These are phyloP conservation scores for Alternaria gansuensis DNA, from an alignment of 2,329 filamentous ascomycete genomes.

Conservation along the genomic window DNA sequence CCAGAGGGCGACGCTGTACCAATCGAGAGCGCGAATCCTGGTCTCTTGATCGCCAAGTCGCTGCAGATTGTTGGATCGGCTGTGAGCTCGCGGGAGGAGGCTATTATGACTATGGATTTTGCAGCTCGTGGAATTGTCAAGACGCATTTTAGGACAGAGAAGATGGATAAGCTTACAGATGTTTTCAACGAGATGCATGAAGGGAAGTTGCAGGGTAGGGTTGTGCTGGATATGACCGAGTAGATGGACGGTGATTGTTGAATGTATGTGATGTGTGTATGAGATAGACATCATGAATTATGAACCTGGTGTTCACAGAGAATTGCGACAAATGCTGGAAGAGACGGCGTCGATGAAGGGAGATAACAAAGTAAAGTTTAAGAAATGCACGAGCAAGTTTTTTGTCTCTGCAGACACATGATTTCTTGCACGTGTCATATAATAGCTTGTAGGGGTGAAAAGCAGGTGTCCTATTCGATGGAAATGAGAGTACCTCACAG, in stretches of 20 bases:
- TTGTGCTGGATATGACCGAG: conserved; percentile 57
- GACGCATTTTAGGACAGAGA: conserved; percentile 58
- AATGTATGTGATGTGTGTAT: not conserved
- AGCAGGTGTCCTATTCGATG: too few relatives aligned
- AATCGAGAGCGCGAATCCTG: conserved; percentile 55
- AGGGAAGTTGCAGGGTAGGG: conserved; percentile 57
- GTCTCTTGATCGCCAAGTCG: conserved; percentile 55
- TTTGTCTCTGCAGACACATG: not conserved
- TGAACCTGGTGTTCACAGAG: not conserved
- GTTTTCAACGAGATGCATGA: conserved; percentile 59
- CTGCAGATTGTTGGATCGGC: conserved; percentile 57
- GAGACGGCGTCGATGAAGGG: not conserved
- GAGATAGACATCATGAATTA: not conserved
- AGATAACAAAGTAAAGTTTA: not conserved
- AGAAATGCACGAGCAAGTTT: not conserved
- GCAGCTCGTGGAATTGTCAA: conserved; percentile 56
- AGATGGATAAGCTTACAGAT: conserved; percentile 59
- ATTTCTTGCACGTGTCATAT: too few relatives aligned
- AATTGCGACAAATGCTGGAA: not conserved
- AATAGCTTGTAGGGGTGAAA: too few relatives aligned
- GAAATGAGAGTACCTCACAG: too few relatives aligned
- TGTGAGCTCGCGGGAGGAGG: conserved; percentile 59
- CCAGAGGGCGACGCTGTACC: conserved; percentile 59
- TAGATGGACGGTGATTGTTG: not conserved
- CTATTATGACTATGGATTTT: conserved; percentile 60